Conservation (phyloP, 352 stramenopile genomes). For the Pythium sp. region DNA sequence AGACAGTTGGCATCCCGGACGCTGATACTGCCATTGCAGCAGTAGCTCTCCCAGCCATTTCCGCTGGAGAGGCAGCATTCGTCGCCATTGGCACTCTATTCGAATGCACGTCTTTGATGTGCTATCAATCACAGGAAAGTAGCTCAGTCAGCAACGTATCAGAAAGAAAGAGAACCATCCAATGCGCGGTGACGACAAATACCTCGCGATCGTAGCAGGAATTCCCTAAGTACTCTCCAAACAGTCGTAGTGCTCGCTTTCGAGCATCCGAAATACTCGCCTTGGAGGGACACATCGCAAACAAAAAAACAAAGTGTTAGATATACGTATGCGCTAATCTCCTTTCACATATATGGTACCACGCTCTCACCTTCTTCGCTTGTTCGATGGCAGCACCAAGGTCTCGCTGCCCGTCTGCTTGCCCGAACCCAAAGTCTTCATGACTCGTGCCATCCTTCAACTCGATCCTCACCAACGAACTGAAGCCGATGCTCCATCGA, state of each 20-base stretch:
- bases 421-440: conserved; percentile 80
- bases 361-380: conserved; percentile 61
- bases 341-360: not conserved
- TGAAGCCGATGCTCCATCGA: conserved; percentile 76
- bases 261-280: conserved; percentile 82
- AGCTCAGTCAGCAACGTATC: not conserved
- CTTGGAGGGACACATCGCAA: conserved; percentile 12
- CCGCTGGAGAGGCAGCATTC: conserved; percentile 15
- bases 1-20: conserved; percentile 12
- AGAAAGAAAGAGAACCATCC: not conserved
- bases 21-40: conserved; percentile 17
- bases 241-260: conserved; percentile 75
- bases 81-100: conserved; percentile 31
- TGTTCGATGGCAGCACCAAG: conserved; percentile 75
- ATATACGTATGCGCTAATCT: not conserved
- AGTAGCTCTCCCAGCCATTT: conserved; percentile 20
- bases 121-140: conserved; percentile 9
- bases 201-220: conserved; percentile 86
- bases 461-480: conserved; percentile 77
- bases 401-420: conserved; percentile 75
- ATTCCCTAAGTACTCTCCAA: conserved; percentile 85
- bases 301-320: not conserved
- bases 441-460: conserved; percentile 83
- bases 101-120: conserved; percentile 76
- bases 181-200: not conserved